phyloP scores from a whole-genome alignment of 2,329 filamentous ascomycete genomes.

The Pseudocercospora pini-densiflorae region DNA sequence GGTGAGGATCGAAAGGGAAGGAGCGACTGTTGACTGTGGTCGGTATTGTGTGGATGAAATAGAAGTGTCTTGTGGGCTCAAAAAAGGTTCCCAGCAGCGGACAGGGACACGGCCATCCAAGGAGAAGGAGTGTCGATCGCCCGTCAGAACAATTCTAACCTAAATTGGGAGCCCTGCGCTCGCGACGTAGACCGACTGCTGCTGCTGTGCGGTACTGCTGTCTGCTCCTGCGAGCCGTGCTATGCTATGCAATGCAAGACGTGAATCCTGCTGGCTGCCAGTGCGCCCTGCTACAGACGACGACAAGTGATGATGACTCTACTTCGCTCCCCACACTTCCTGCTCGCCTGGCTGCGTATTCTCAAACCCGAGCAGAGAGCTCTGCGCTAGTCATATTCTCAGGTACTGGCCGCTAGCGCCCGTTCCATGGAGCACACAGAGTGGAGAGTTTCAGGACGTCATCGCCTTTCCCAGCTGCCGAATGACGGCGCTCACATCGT shows the following conservation, averaged over 20 bases:
- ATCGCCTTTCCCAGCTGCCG: neutral
- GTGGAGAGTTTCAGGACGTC: neutral
- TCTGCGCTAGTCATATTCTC: neutral
- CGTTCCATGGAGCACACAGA: neutral
- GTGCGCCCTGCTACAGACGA: too few species aligned
- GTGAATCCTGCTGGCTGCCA: neutral
- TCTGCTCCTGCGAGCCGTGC: neutral
- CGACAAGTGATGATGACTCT: neutral
- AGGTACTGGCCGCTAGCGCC: constrained; percentile 4
- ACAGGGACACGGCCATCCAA: neutral
- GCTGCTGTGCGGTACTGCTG: neutral
- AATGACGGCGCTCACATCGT: neutral
- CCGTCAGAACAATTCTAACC: neutral
- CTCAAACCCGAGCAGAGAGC: constrained; percentile 7
- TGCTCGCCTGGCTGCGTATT: constrained; percentile 1
- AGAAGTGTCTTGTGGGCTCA: constrained; percentile 10
- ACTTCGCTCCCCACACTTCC: constrained; percentile 5
- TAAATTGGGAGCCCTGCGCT: neutral
- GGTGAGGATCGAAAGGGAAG: constrained; percentile 8
- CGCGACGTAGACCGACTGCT: neutral
- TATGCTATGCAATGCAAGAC: neutral
- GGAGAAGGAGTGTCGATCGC: neutral
- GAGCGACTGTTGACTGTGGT: constrained; percentile 13
- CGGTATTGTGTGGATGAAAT: constrained; percentile 5
- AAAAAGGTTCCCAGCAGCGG: neutral